These are phyloP conservation scores for Symmetrospora coprosmae DNA, from an alignment of 768 basidiomycete species.

Conservation along the genomic window DNA sequence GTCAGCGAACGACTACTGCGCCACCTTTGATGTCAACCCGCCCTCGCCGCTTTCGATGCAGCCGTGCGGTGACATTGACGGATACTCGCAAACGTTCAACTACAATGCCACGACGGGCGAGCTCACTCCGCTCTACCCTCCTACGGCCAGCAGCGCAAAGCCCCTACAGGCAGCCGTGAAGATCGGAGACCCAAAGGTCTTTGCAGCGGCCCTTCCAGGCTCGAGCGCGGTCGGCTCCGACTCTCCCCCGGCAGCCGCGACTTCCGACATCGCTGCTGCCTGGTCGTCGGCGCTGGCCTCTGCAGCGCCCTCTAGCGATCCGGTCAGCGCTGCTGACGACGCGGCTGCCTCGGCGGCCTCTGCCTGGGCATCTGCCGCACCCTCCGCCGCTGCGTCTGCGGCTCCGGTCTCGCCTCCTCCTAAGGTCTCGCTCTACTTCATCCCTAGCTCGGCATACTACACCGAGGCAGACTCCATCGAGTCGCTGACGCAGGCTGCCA, in stretches of 20 bases:
- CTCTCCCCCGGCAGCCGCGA: too few species aligned
- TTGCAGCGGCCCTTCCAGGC: neutral
- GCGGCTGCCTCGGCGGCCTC: neutral
- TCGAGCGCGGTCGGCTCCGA: neutral
- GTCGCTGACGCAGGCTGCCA: neutral
- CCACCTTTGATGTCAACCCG: slow-evolving; percentile 28
- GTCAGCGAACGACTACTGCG: slow-evolving; percentile 27
- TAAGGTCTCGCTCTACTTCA: slow-evolving; percentile 17
- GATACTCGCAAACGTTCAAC: slow-evolving; percentile 28
- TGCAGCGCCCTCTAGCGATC: neutral
- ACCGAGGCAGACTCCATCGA: neutral
- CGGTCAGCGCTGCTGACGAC: too few species aligned
- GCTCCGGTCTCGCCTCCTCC: too few species aligned
- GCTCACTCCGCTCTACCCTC: slow-evolving; percentile 21
- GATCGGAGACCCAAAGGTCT: neutral
- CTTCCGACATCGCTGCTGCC: too few species aligned
- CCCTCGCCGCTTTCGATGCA: slow-evolving; percentile 26
- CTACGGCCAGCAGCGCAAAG: neutral
- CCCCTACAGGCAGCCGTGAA: slow-evolving; percentile 3
- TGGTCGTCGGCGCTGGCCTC: neutral
- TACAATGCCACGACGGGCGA: slow-evolving; percentile 28
- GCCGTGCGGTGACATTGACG: slow-evolving; percentile 24
- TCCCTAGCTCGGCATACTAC: neutral
- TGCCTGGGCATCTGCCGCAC: neutral
- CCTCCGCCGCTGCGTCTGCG: neutral